Evolutionary conservation across 169 alveolate species (phyloP).

Genomic region (Cryptosporidium meleagridis): DNA sequence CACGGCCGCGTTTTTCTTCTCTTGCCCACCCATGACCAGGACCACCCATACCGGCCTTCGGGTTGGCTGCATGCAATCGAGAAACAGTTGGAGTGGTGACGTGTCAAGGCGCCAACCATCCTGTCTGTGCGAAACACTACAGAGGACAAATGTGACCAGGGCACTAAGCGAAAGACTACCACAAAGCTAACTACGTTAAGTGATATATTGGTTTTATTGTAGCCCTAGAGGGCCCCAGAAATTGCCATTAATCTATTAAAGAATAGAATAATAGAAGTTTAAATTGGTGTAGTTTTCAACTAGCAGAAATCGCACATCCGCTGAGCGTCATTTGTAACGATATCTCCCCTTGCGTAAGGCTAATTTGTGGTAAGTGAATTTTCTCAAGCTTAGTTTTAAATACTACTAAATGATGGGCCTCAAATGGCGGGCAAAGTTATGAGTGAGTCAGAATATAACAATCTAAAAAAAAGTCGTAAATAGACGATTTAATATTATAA

Average conservation of each 20-base stretch:
- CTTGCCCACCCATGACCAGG: too few relatives aligned
- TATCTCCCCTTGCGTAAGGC: constrained; percentile 99
- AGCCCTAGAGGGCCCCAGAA: constrained; percentile 90
- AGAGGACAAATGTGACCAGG: background rate
- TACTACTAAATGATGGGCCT: constrained; percentile 45
- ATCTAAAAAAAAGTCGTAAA: too few relatives aligned
- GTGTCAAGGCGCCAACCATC: too few relatives aligned
- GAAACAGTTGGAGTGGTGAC: background rate
- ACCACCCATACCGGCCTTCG: background rate
- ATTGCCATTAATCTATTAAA: constrained; percentile 93
- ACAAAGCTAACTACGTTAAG: background rate
- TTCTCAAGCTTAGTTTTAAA: background rate
- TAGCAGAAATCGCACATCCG: constrained; percentile 99
- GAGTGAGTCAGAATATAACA: too few relatives aligned
- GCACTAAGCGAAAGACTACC: background rate
- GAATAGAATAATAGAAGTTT: constrained; percentile 87
- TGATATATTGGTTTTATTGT: constrained; percentile 61
- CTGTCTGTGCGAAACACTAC: too few relatives aligned
- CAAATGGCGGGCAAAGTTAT: background rate
- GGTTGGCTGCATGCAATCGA: background rate
- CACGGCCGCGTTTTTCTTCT: too few relatives aligned
- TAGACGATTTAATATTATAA: background rate
- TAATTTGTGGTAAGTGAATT: constrained; percentile 1
- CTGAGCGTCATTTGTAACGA: constrained; percentile 99
- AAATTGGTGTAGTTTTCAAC: constrained; percentile 99